Evolutionary conservation across 768 basidiomycete genomes (phyloP), one percentile per base, ranked within the genome.

Genomic region (Boletus rubescentipes): DNA sequence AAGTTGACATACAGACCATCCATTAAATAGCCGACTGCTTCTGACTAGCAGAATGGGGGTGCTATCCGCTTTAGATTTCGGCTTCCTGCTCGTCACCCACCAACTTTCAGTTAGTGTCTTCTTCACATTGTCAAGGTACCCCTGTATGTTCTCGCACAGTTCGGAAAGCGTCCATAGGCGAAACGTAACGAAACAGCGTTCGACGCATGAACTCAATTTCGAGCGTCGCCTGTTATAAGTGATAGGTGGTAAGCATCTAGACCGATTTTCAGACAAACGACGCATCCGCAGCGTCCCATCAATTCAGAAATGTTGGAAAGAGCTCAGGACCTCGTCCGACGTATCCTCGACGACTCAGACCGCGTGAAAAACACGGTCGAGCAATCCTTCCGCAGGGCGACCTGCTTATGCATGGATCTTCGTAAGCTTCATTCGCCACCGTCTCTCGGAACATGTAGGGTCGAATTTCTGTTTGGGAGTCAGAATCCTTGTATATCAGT

Each of bases 141-240:
- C 75, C 69, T 98, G 93, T 52, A 98, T 73, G 65, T 91, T 91
- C 69, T 89, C 89, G 60, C 92, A 99, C 48, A 98, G 79, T 53
- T 96, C 90, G 30, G 92, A 89, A 29, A 99, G 82, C 45, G 86
- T 91, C 65, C 8, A 79, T 65, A 2, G 86, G 77, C 15, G 90
- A 89, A 49, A 98, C 89, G 68, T 96, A 95, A 61, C 90, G 86
- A 30, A 86, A 84, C 37, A 99, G 77, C 7, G 91, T 93, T 74
- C 98, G 97, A 71, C 98, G 96, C 79, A 98, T 86, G 76, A 98
- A 98, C 74, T 98, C 97, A 60, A 98, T 97, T 72, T 98, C 96
- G 23, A 99, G 85, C 5, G 97, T 98, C 14, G 97, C 97, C 94
- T 98, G 68, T 6, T 7, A 16, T n/a, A 5, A 14, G n/a, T 5